Evolutionary conservation across 257 asterid genomes (phyloP).

Genomic region (Forsythia suspensa): DNA sequence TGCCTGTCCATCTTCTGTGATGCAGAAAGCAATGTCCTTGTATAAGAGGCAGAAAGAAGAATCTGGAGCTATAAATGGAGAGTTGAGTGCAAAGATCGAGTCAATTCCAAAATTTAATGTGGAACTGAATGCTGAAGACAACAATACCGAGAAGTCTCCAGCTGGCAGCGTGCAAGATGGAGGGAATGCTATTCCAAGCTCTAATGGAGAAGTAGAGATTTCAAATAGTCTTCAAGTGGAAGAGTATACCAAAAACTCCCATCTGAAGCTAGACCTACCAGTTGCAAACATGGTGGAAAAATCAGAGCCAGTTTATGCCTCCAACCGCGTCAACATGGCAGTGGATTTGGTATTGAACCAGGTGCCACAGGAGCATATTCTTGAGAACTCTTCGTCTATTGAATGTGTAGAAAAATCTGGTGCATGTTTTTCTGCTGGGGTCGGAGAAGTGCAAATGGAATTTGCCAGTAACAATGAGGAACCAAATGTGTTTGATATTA

Average conservation of each 20-base stretch:
- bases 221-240: conserved; percentile 28
- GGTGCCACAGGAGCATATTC: conserved; percentile 23
- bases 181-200: conserved; percentile 29
- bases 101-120: conserved; percentile 26
- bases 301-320: conserved; percentile 21
- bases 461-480: conserved; percentile 33
- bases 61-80: conserved; percentile 26
- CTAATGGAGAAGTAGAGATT: conserved; percentile 25
- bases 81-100: conserved; percentile 17
- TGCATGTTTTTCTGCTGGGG: conserved; percentile 23
- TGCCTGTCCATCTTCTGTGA: background rate
- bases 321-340: conserved; percentile 23
- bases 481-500: conserved; percentile 44
- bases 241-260: conserved; percentile 19
- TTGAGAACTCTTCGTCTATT: conserved; percentile 9
- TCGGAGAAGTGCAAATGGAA: conserved; percentile 25
- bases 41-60: conserved; percentile 61
- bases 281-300: conserved; percentile 28
- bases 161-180: conserved; percentile 28
- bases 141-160: conserved; percentile 34
- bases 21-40: conserved; percentile 80
- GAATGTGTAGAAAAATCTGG: conserved; percentile 37
- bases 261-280: conserved; percentile 31
- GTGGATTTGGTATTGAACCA: conserved; percentile 22
- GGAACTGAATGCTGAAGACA: conserved; percentile 25